phyloP scores from a whole-genome alignment of 768 basidiomycete species.

The Coprinellus aureogranulatus region DNA sequence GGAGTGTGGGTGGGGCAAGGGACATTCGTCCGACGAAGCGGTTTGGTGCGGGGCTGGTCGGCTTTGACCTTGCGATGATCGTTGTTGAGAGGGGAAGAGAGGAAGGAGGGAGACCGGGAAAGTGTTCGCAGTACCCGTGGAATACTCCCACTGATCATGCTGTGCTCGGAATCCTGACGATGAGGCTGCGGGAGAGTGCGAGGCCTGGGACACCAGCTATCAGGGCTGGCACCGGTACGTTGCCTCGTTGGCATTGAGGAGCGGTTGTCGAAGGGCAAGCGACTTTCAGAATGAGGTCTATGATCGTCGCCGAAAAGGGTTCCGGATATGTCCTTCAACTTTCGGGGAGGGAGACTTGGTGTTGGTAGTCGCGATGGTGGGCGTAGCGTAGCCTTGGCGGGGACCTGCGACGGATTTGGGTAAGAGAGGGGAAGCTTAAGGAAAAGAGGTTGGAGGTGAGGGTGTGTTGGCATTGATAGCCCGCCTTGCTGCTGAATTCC shows the following conservation, averaged over 20 bases:
- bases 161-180: not conserved
- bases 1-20: too few species aligned
- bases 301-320: slow-evolving; percentile 24
- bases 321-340: slow-evolving; percentile 13
- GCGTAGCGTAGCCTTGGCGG: slow-evolving; percentile 70
- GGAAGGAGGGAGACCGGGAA: too few species aligned
- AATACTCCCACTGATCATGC: not conserved
- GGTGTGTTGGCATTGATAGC: slow-evolving; percentile 17
- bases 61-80: too few species aligned
- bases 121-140: not conserved
- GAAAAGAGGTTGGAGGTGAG: slow-evolving; percentile 1
- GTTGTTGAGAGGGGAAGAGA: too few species aligned
- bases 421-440: slow-evolving; percentile 19
- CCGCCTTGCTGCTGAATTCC: too few species aligned
- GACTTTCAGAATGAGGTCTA: not conserved
- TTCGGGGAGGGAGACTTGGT: slow-evolving; percentile 36
- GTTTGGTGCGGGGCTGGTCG: too few species aligned
- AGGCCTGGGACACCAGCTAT: not conserved
- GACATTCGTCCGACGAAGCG: too few species aligned
- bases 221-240: not conserved
- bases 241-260: not conserved
- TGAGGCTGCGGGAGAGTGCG: too few species aligned
- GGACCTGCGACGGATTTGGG: slow-evolving; percentile 56
- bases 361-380: slow-evolving; percentile 58
- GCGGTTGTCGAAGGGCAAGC: not conserved